Base-by-base conservation (phyloP, 106 monocot genomes). In the Alisma plantagoaquatica region DNA sequence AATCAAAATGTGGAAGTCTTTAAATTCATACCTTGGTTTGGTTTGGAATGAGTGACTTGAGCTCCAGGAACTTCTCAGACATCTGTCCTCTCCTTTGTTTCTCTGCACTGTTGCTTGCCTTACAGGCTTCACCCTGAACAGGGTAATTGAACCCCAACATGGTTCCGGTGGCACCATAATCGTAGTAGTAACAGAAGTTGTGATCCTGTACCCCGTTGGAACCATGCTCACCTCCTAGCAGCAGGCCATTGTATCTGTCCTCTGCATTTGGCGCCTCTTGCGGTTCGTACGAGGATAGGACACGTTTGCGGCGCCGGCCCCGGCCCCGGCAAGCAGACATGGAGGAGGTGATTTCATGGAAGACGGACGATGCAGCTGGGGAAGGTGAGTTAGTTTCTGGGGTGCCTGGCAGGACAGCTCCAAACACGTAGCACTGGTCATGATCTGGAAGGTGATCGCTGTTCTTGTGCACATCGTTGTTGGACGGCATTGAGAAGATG, bases 61-160 rank as follows among this genome's bases (percentile, higher is more conserved):
- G 66, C 2, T 27, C 41, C 28, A 41, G 21, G 23, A 59, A 68
- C 42, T 68, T 68, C 28, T 57, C 67, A 31, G 41, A 51, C 58
- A 68, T 68, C 41, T 58, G 26, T 22, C 42, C 58, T 48, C 58
- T 68, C 49, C 58, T 58, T 2, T 68, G 49, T 29, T 41, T 68
- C 51, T 68, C 58, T 0, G 58, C 30, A 8, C 9, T 59, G 51
- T 68, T 68, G 41, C 42, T 16, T 2, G 35, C 49, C 58, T 42
- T 68, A n/a, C n/a, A n/a, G 29, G 27, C 18, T n/a, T 66, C 45
- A 49, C 33, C 46, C 42, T 53, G 41, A 6, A 19, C 27, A 22
- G 10, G 6, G 19, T 32, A 46, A 26, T 19, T 23, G 21, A 19
- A n/a, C 4, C 24, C 28, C 15, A 16, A 29, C 47, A 43, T 33